Evolutionary conservation across 306 rosid genomes (phyloP).

Genomic region (Sechiopsis laciniata): DNA sequence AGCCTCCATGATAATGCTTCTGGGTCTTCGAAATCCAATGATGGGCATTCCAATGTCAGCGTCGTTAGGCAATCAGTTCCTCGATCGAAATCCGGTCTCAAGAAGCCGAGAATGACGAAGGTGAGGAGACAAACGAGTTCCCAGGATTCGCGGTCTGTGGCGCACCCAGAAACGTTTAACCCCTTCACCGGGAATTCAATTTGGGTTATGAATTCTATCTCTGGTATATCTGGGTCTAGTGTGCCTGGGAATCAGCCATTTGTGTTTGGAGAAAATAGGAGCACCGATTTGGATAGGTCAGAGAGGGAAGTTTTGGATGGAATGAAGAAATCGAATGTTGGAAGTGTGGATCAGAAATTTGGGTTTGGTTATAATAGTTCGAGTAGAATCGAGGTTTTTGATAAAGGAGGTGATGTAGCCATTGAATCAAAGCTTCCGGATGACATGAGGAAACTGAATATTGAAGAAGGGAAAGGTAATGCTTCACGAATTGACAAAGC

Average conservation of each 20-base stretch:
- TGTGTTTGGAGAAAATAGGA: conserved; percentile 31
- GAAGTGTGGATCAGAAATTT: conserved; percentile 23
- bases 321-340: conserved; percentile 44
- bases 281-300: conserved; percentile 13
- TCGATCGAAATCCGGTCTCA: conserved; percentile 40
- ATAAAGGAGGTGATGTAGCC: conserved; percentile 7
- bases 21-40: conserved; percentile 37
- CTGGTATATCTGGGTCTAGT: conserved; percentile 25
- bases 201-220: conserved; percentile 22
- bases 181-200: conserved; percentile 30
- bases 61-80: conserved; percentile 39
- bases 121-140: conserved; percentile 46
- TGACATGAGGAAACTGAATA: conserved; percentile 48
- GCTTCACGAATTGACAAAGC: conserved; percentile 22
- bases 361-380: conserved; percentile 19
- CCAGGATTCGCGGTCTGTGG: conserved; percentile 33
- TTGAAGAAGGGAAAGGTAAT: conserved; percentile 29
- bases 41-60: conserved; percentile 28
- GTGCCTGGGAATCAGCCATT: conserved; percentile 32
- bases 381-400: not conserved
- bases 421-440: conserved; percentile 40
- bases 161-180: conserved; percentile 26
- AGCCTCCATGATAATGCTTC: conserved; percentile 36
- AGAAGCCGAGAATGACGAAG: conserved; percentile 62
- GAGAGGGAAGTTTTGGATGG: conserved; percentile 38